Evolutionary conservation across 306 rosid genomes (phyloP).

Genomic region (Luffa acutangula): DNA sequence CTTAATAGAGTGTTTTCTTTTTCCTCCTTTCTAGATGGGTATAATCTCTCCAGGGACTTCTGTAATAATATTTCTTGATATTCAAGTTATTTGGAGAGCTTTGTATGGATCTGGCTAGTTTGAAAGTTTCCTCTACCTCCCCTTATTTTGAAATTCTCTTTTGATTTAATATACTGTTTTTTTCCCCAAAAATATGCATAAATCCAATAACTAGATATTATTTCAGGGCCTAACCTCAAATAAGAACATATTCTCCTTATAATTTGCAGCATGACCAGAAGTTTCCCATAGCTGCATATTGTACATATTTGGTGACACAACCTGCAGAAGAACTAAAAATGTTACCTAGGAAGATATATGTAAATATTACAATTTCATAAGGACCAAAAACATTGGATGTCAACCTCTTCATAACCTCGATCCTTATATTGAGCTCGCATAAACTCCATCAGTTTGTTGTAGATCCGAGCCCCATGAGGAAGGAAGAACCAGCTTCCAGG

Average conservation of each 20-base stretch:
- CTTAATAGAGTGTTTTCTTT: background rate
- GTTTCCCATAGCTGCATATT: slow-evolving; percentile 93
- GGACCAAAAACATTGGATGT: slow-evolving; percentile 11
- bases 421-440: slow-evolving; percentile 64
- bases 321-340: slow-evolving; percentile 26
- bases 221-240: slow-evolving; percentile 50
- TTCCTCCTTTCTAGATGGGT: no score
- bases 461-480: slow-evolving; percentile 72
- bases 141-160: background rate
- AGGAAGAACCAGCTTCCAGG: slow-evolving; percentile 99
- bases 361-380: background rate
- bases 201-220: background rate
- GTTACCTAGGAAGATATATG: background rate
- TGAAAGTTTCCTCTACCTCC: background rate
- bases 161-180: background rate
- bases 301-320: slow-evolving; percentile 80
- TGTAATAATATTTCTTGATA: background rate
- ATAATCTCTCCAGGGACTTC: background rate
- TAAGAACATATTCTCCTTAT: slow-evolving; percentile 84
- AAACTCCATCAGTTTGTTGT: slow-evolving; percentile 69
- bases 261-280: slow-evolving; percentile 94
- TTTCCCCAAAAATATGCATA: background rate
- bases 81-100: background rate
- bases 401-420: slow-evolving; percentile 91
- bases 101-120: background rate